phyloP scores from a whole-genome alignment of 2,329 filamentous ascomycete species.

The Biscogniauxia marginata region DNA sequence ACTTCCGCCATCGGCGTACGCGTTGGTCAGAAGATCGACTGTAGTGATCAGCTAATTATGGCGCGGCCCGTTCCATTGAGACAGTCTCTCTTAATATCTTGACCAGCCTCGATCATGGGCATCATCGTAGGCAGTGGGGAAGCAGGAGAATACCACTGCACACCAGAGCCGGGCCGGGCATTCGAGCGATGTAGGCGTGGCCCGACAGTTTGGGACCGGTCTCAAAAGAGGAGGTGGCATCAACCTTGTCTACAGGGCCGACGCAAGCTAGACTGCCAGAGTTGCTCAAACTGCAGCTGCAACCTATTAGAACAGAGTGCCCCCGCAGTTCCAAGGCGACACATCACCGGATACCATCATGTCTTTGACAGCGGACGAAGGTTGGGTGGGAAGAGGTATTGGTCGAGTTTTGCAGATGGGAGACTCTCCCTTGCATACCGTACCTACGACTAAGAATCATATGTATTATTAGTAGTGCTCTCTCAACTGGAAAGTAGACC shows the following conservation, averaged over 20 bases:
- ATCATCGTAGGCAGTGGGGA: not conserved
- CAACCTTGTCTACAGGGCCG: not conserved
- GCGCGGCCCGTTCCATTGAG: not conserved
- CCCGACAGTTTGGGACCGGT: not conserved
- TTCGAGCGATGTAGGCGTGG: not conserved
- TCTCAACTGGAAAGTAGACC: too few species aligned
- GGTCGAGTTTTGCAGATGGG: too few species aligned
- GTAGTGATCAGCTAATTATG: not conserved
- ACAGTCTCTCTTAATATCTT: not conserved
- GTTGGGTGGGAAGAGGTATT: too few species aligned
- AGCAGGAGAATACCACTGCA: not conserved
- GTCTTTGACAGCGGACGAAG: not conserved
- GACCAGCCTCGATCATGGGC: not conserved
- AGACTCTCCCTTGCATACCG: too few species aligned
- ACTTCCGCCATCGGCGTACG: not conserved
- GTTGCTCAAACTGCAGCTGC: not conserved
- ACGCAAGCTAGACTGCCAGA: not conserved
- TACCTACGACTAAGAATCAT: too few species aligned
- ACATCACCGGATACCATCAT: not conserved
- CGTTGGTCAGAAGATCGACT: not conserved
- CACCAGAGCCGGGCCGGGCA: not conserved
- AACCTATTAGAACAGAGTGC: not conserved
- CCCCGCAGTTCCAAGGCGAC: not conserved
- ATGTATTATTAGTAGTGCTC: too few species aligned
- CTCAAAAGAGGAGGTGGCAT: not conserved